These are phyloP conservation scores for Chaetomiaceae sp. DNA, from an alignment of 2,329 filamentous ascomycete genomes.

Conservation along the genomic window DNA sequence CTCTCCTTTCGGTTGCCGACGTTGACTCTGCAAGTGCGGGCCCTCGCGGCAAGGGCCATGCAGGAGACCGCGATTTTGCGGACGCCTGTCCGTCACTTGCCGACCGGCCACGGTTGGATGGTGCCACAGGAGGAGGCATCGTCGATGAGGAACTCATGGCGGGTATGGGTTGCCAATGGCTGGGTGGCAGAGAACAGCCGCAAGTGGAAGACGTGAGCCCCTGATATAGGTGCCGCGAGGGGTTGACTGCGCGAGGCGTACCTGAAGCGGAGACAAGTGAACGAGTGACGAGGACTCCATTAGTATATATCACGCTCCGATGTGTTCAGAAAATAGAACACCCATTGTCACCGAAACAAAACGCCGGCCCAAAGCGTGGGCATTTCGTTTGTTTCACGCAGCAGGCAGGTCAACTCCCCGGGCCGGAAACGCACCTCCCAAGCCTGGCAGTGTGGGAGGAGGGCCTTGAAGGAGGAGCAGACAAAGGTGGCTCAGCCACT, in stretches of 20 bases:
- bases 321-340: not conserved
- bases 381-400: slow-evolving; percentile 3
- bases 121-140: not conserved
- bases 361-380: slow-evolving; percentile 10
- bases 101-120: not conserved
- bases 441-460: not conserved
- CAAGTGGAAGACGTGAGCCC: too few relatives aligned
- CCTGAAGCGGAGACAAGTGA: too few relatives aligned
- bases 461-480: not conserved
- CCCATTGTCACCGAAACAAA: slow-evolving; percentile 10
- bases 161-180: not conserved
- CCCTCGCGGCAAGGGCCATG: slow-evolving; percentile 10
- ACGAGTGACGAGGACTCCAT: slow-evolving; percentile 1
- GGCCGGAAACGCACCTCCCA: slow-evolving; percentile 8
- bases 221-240: not conserved
- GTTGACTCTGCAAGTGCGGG: not conserved
- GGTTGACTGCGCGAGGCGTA: too few relatives aligned
- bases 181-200: not conserved
- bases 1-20: not conserved
- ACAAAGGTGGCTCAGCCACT: slow-evolving; percentile 3
- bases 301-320: slow-evolving; percentile 9
- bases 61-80: not conserved
- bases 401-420: not conserved
- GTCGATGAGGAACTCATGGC: slow-evolving; percentile 2
- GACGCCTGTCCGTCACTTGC: not conserved